Percentiles rank a stretch among this genome's conserved stretches.
These are phyloP conservation scores for Agrocybe praecox DNA, from an alignment of 768 basidiomycete genomes.

Conservation along the genomic window DNA sequence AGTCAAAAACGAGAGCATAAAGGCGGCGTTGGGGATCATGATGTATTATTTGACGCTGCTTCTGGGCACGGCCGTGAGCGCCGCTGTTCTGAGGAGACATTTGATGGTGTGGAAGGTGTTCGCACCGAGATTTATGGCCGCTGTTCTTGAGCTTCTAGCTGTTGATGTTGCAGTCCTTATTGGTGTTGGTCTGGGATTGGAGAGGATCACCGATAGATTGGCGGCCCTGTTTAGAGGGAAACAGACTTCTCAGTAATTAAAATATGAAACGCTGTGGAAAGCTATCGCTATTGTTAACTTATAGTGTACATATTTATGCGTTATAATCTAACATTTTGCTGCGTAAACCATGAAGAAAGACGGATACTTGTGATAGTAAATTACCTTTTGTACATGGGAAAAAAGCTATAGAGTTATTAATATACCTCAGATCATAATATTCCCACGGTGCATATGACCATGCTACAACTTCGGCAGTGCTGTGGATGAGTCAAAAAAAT, in stretches of 20 bases:
- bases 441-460: not conserved
- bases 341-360: too few species aligned
- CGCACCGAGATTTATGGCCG: conserved; percentile 91
- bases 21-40: conserved; percentile 67
- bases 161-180: conserved; percentile 72
- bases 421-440: not conserved
- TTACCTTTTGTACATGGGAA: too few species aligned
- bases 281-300: too few species aligned
- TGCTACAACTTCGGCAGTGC: not conserved
- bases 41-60: conserved; percentile 68
- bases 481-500: not conserved
- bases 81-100: conserved; percentile 79
- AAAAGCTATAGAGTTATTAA: too few species aligned
- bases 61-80: conserved; percentile 69
- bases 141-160: conserved; percentile 61
- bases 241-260: not conserved
- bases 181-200: conserved; percentile 61
- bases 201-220: conserved; percentile 35
- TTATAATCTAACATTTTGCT: too few species aligned
- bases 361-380: too few species aligned
- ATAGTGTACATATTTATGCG: too few species aligned
- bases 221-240: conserved; percentile 2
- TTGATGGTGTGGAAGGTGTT: conserved; percentile 99
- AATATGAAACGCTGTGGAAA: too few species aligned
- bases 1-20: conserved; percentile 41